Evolutionary conservation across 306 rosid species (phyloP).

Genomic region (Calophaca sinica): DNA sequence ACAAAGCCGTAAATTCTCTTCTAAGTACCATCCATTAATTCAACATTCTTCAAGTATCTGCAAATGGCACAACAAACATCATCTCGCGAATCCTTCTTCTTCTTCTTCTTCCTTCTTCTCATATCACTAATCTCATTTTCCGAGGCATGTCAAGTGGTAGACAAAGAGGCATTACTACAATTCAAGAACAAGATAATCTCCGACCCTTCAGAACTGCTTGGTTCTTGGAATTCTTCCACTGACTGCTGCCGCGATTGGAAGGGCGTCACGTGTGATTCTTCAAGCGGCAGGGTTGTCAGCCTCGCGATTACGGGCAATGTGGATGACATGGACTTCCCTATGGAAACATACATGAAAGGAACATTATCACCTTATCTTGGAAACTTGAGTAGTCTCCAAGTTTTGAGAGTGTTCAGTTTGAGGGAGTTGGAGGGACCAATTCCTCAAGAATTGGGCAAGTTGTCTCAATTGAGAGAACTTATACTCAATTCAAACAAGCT

Average conservation of each 20-base stretch:
- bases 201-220: slow-evolving; percentile 62
- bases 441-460: slow-evolving; percentile 34
- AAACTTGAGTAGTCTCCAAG: slow-evolving; percentile 58
- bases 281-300: slow-evolving; percentile 60
- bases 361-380: slow-evolving; percentile 72
- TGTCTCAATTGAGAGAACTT: no score
- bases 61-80: slow-evolving; percentile 22
- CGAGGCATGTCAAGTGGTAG: slow-evolving; percentile 56
- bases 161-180: slow-evolving; percentile 61
- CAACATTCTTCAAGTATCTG: neutral
- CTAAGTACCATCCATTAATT: no score
- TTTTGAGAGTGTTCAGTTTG: slow-evolving; percentile 62
- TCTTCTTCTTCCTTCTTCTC: slow-evolving; percentile 35
- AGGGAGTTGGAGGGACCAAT: slow-evolving; percentile 63
- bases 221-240: slow-evolving; percentile 62
- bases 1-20: no score
- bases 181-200: slow-evolving; percentile 59
- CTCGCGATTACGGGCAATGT: slow-evolving; percentile 52
- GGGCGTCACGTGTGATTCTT: neutral
- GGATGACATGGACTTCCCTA: slow-evolving; percentile 41
- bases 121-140: slow-evolving; percentile 34
- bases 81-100: no score
- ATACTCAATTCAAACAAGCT: no score
- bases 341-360: slow-evolving; percentile 64
- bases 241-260: slow-evolving; percentile 72